Evolutionary conservation across 805 yeast genomes (phyloP), one percentile per base, ranked within the genome.

Genomic region (Suhomyces sp.): DNA sequence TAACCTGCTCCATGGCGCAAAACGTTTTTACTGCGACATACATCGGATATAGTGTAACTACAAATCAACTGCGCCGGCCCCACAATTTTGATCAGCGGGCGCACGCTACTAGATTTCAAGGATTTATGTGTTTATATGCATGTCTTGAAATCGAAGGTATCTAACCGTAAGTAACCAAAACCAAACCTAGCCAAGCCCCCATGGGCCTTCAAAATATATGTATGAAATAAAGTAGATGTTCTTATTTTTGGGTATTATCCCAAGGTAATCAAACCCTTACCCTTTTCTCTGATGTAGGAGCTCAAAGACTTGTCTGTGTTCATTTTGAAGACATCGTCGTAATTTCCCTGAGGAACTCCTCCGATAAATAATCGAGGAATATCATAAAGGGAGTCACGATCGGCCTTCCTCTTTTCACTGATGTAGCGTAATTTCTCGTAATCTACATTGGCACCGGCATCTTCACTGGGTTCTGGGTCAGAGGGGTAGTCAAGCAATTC

Each of bases 311-410:
- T 61, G 40, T 56, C 46, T 12, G 54, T 47, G 51, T 59, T 57
- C 51, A 60, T 57, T 2, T 50, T 53, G 37, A 68, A 60, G 13
- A 69, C 58, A 9, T 63, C 64, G 10, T 60, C 53, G 43, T 60
- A 67, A 33, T 61, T 61, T 6, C 69, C 75, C 4, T 64, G 53
- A 3, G 75, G 75, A 29, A 56, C 49, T 1, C 75, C 76, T 10
- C 66, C 70, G 20, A 71, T 61, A 51, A 71, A 69, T 39, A 71
- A 53, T 10, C 73, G 60, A 1, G 75, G 75, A 25, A 71, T 64
- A 44, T 62, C 61, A 17, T 56, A 52, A 19, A 33, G 29, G 17
- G 47, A 27, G 9, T 44, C 25, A 29, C 47, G 20, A 13, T 41
- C 44, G 25, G 47, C 47, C 9, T 6, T 20, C 13, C 10, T 35